Conservation (phyloP, 2,329 filamentous ascomycete species). For the Verruconis gallopava region DNA sequence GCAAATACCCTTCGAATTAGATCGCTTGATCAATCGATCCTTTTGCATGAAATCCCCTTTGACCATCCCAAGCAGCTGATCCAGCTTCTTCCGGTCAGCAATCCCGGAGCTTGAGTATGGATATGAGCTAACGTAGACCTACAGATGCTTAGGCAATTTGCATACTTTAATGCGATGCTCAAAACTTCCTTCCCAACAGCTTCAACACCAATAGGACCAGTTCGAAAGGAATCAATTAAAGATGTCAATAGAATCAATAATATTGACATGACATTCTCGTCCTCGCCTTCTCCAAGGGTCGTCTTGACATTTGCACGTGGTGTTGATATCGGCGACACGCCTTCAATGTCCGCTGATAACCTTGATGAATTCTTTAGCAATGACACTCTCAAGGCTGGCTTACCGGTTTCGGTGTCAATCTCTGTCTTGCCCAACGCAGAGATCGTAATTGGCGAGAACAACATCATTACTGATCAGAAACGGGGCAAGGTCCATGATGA, state of each 20-base stretch:
- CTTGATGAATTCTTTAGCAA: neutral
- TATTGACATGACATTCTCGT: slow-evolving; percentile 7
- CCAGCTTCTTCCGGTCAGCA: slow-evolving; percentile 48
- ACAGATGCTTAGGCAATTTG: slow-evolving; percentile 55
- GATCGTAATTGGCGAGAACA: slow-evolving; percentile 44
- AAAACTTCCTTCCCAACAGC: slow-evolving; percentile 43
- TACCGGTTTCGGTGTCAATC: slow-evolving; percentile 37
- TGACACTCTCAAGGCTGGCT: neutral
- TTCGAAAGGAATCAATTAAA: neutral
- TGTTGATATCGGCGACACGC: no score
- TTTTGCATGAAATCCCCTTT: slow-evolving; percentile 57
- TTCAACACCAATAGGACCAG: neutral
- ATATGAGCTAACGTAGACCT: neutral
- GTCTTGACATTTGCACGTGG: slow-evolving; percentile 41
- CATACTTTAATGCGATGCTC: slow-evolving; percentile 53
- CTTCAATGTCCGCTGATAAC: slow-evolving; percentile 16
- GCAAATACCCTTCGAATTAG: slow-evolving; percentile 54
- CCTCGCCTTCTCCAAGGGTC: neutral
- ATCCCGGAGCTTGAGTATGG: neutral
- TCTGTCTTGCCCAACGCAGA: slow-evolving; percentile 48
- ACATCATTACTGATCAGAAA: slow-evolving; percentile 15
- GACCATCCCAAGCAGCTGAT: slow-evolving; percentile 66
- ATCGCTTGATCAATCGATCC: slow-evolving; percentile 58
- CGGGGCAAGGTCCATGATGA: slow-evolving; percentile 11
- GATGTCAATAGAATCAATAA: neutral